Base-by-base conservation (phyloP, 495 filamentous ascomycete species). In the Tuber melanosporum region DNA sequence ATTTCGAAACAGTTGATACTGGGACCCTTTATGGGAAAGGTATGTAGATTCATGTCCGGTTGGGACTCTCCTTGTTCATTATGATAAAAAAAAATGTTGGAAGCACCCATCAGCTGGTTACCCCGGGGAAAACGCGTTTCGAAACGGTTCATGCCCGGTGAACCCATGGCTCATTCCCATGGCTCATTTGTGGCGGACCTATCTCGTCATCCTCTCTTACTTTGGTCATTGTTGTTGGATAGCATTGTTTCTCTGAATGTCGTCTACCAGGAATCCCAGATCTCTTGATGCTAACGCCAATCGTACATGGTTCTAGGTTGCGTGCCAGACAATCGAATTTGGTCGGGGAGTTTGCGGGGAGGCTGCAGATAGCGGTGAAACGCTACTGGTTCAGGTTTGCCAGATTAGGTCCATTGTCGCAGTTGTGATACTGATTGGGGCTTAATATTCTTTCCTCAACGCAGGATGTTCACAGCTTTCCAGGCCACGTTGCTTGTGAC, bases 401-500 rank as follows among this genome's bases (percentile, higher is more conserved):
- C 36, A 45, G 49, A 72, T 42, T 69, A 14, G 39, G 19, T 39
- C 77, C 45, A 49, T 22, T 44, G 26, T 74, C 43, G 44, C 39
- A 26, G 66, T 73, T 39, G 17, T 57, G 70, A 57, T 47, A 70
- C 75, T 77, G 44, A 73, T 44, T 22, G 49, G 46, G 41, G 75
- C 47, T 74, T 76, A 42, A 57, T 69, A 17, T 62, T 19, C 36
- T 4, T 71, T 46, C 26, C 45, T 72, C 20, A 32, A 39, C 47
- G 47, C 57, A 83, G 10, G 91, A 98, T 84, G 93, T 97, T 17
- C 85, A 90, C 39, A 76, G 85, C 66, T 97, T 97, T 83, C 91
- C 93, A 4, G 94, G 92, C 6, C 94, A 98, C 85, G 97, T 98
- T 83, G 93, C 94, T 9, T 97, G 94, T 82, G 94, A 97, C 85